Percentiles rank a stretch among this genome's conserved stretches.
Evolutionary conservation across 345 rosid species (phyloP).

Genomic region (Punica granatum): DNA sequence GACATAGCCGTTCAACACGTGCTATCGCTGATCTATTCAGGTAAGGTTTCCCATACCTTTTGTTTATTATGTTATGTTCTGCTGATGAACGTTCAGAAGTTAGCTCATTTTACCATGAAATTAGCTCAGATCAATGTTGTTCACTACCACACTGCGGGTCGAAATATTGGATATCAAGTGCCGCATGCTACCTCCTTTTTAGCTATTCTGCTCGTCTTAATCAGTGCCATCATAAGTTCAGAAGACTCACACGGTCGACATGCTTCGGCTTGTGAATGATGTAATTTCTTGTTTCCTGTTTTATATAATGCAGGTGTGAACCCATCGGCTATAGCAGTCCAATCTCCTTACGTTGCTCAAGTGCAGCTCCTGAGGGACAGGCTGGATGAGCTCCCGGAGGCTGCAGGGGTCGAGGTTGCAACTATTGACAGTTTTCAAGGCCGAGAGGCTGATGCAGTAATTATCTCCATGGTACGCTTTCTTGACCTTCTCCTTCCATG

Average conservation of each 20-base stretch:
- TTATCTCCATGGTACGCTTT: slow-evolving; percentile 81
- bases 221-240: not conserved
- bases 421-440: slow-evolving; percentile 98
- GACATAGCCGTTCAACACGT: slow-evolving; percentile 91
- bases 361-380: slow-evolving; percentile 88
- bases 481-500: not conserved
- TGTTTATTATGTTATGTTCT: not conserved
- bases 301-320: slow-evolving; percentile 54
- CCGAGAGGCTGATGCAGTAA: slow-evolving; percentile 91
- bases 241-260: not conserved
- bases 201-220: not conserved
- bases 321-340: slow-evolving; percentile 75
- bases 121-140: not conserved
- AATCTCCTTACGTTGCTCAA: slow-evolving; percentile 97
- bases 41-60: slow-evolving; percentile 19
- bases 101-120: not conserved
- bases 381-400: slow-evolving; percentile 72
- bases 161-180: not conserved
- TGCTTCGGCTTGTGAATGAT: not conserved
- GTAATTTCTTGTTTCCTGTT: not conserved
- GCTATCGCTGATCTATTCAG: slow-evolving; percentile 65
- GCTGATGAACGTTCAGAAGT: not conserved
- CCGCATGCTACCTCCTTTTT: not conserved
- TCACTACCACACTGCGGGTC: not conserved
- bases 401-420: slow-evolving; percentile 83